phyloP scores from a whole-genome alignment of 495 filamentous ascomycete species.

The Hamigera avellanea region DNA sequence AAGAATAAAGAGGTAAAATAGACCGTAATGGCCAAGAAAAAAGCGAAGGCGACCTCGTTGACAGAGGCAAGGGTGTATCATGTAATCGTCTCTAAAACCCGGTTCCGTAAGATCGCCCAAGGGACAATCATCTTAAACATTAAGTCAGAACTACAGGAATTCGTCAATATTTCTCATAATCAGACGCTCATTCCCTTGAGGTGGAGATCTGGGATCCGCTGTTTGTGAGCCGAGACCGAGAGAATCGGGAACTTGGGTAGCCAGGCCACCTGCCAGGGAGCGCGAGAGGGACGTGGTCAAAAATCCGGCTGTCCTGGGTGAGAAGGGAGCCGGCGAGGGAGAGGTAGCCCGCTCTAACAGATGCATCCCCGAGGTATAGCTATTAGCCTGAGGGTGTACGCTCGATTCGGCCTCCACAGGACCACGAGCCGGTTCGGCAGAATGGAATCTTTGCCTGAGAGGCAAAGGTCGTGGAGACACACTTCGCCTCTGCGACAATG shows the following conservation, averaged over 20 bases:
- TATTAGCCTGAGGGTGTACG: neutral
- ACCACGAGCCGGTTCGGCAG: slow-evolving; percentile 8
- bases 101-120: too few relatives aligned
- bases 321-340: slow-evolving; percentile 28
- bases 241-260: slow-evolving; percentile 14
- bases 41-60: neutral
- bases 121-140: slow-evolving; percentile 2
- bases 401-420: neutral
- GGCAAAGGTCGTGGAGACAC: slow-evolving; percentile 31
- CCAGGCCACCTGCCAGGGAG: slow-evolving; percentile 22
- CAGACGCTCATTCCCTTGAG: slow-evolving; percentile 30
- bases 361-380: slow-evolving; percentile 15
- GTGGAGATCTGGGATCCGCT: slow-evolving; percentile 38
- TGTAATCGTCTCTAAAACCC: neutral
- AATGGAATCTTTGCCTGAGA: slow-evolving; percentile 30
- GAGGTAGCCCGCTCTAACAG: slow-evolving; percentile 28
- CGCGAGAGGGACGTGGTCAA: slow-evolving; percentile 25
- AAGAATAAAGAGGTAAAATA: slow-evolving; percentile 13
- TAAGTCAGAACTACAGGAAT: slow-evolving; percentile 28
- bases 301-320: slow-evolving; percentile 38
- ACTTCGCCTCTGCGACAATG: slow-evolving; percentile 25
- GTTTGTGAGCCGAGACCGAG: slow-evolving; percentile 20
- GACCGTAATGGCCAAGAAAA: slow-evolving; percentile 10
- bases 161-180: slow-evolving; percentile 45
- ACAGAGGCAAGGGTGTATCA: neutral